Evolutionary conservation across 228 moss, liverwort and hornwort species (phyloP).

Genomic region (Sphagnum magellanicum): DNA sequence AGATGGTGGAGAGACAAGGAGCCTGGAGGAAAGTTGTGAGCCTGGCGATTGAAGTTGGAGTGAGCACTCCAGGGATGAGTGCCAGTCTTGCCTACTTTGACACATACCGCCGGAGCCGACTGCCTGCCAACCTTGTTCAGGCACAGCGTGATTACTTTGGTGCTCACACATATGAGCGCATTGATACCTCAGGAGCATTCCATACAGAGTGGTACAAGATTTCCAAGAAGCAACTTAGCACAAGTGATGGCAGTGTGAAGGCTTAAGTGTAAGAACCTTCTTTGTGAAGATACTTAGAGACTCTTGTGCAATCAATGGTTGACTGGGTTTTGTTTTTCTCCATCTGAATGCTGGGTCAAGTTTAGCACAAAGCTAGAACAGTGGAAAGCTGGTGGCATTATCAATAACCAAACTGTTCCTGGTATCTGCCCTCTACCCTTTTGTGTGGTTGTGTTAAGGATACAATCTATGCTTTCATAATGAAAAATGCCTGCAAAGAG

Average conservation of each 20-base stretch:
- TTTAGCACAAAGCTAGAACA: no score
- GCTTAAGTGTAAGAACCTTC: constrained; percentile 7
- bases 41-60: constrained; percentile 63
- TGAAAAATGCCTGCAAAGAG: no score
- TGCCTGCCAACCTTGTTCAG: constrained; percentile 91
- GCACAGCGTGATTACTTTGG: constrained; percentile 96
- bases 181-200: constrained; percentile 50
- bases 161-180: constrained; percentile 83
- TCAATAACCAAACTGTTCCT: no score
- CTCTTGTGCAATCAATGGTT: no score
- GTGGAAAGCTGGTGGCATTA: no score
- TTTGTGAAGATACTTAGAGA: no score
- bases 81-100: constrained; percentile 87
- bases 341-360: no score
- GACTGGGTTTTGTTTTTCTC: no score
- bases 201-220: constrained; percentile 98
- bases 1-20: constrained; percentile 86
- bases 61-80: constrained; percentile 90
- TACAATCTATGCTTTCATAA: no score
- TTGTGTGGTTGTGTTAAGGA: no score
- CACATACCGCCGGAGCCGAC: constrained; percentile 70
- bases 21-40: constrained; percentile 83
- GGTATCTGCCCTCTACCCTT: no score
- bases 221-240: constrained; percentile 50
- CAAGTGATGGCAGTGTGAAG: constrained; percentile 21